Conservation (phyloP, 176 grass and related monocot genomes). For the Phoenix dactylifera region DNA sequence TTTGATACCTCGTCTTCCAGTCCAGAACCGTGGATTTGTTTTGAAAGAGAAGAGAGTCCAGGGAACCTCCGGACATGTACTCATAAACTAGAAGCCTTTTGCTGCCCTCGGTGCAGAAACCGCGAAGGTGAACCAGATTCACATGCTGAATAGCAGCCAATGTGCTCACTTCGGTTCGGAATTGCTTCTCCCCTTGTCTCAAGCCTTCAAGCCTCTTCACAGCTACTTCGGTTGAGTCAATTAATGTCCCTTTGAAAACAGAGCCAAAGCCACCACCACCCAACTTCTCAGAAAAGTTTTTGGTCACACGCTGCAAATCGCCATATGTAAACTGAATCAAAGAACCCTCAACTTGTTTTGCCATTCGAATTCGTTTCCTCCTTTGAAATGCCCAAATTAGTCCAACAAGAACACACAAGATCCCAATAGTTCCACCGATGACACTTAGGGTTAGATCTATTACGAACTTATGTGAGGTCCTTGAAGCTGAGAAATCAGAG, state of each 20-base stretch:
- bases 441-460: not conserved
- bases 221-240: conserved; percentile 13
- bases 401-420: not conserved
- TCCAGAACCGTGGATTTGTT: no score
- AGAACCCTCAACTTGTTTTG: not conserved
- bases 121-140: conserved; percentile 16
- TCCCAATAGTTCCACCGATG: not conserved
- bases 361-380: not conserved
- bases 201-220: conserved; percentile 39
- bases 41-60: no score
- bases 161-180: conserved; percentile 28
- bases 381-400: not conserved
- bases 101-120: no score
- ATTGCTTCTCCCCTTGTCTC: conserved; percentile 33
- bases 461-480: conserved; percentile 3
- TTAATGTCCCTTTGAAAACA: conserved; percentile 26
- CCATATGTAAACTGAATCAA: conserved; percentile 15
- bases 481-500: conserved; percentile 7
- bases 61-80: no score
- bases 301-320: conserved; percentile 17
- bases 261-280: conserved; percentile 28
- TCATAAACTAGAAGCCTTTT: no score
- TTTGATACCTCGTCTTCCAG: no score
- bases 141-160: conserved; percentile 27
- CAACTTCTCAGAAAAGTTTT: conserved; percentile 33